These are phyloP conservation scores for Vigna angularis DNA, from an alignment of 306 rosid genomes.

Conservation along the genomic window DNA sequence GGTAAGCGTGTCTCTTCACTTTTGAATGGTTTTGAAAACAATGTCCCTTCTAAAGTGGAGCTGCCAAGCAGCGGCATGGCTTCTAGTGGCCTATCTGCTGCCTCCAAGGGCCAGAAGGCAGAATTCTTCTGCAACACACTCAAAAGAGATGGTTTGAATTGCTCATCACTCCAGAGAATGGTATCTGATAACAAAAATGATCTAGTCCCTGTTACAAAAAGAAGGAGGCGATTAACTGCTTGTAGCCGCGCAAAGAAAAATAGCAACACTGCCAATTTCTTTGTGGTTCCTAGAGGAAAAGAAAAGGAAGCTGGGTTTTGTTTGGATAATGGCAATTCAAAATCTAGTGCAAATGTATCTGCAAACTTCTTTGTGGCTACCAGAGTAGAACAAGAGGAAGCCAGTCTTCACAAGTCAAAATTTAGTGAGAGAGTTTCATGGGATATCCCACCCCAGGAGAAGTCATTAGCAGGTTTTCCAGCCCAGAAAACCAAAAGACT, in stretches of 20 bases:
- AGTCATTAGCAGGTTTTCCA: constrained; percentile 46
- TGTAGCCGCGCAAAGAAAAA: constrained; percentile 54
- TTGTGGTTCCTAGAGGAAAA: constrained; percentile 47
- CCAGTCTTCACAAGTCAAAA: constrained; percentile 44
- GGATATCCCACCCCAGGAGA: constrained; percentile 46
- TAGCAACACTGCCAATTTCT: constrained; percentile 39
- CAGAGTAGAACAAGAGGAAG: constrained; percentile 57
- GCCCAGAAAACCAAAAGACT: constrained; percentile 48
- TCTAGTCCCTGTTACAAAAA: constrained; percentile 50
- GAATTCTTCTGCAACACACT: constrained; percentile 32
- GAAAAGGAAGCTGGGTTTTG: constrained; percentile 35
- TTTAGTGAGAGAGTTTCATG: constrained; percentile 42
- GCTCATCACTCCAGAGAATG: constrained; percentile 47
- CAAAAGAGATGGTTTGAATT: constrained; percentile 44
- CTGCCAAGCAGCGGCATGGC: constrained; percentile 42
- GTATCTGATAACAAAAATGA: constrained; percentile 47
- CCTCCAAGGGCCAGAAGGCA: constrained; percentile 47
- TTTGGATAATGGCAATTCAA: constrained; percentile 8
- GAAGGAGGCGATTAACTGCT: constrained; percentile 57
- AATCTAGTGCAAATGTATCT: constrained; percentile 24
- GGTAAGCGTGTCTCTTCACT: constrained; percentile 42
- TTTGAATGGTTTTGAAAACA: constrained; percentile 44
- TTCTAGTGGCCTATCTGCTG: constrained; percentile 39
- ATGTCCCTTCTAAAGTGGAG: constrained; percentile 50
- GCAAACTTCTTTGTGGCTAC: constrained; percentile 47